A percentile compares a stretch with the other conserved stretches of the same genome.
Evolutionary conservation across 805 yeast genomes (phyloP).

Genomic region (Candida ipomoeae): DNA sequence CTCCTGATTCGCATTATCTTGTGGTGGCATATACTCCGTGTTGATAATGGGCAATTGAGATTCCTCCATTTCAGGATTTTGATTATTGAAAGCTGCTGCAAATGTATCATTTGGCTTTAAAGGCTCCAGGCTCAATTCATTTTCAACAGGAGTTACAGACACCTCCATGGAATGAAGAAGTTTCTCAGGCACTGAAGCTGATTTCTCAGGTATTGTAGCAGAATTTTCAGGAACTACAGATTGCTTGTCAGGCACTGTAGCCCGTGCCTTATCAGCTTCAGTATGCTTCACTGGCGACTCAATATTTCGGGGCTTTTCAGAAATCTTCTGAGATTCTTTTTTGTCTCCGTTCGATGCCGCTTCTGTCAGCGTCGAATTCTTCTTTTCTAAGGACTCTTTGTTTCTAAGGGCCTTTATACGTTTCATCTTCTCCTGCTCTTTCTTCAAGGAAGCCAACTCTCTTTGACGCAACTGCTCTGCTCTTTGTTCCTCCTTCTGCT

Average conservation of each 20-base stretch:
- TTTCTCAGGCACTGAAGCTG: not conserved
- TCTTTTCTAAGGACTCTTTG: constrained; percentile 17
- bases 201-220: not conserved
- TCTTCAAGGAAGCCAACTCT: constrained; percentile 36
- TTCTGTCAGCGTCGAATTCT: constrained; percentile 21
- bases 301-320: not conserved
- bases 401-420: constrained; percentile 29
- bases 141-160: not conserved
- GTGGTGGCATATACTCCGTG: not conserved
- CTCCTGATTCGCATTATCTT: not conserved
- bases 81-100: not conserved
- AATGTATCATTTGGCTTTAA: not conserved
- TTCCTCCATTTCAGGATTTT: not conserved
- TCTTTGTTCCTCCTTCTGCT: constrained; percentile 31
- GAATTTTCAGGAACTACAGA: not conserved
- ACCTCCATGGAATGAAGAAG: not conserved
- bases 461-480: constrained; percentile 38
- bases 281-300: not conserved
- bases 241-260: not conserved
- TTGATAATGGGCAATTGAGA: not conserved
- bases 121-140: not conserved
- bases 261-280: too few species aligned
- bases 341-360: constrained; percentile 9
- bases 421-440: constrained; percentile 49
- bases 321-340: not conserved